A percentile compares a stretch with the other conserved stretches of the same genome.
Evolutionary conservation across 2,329 filamentous ascomycete species (phyloP).

Genomic region (Periconia digitata): DNA sequence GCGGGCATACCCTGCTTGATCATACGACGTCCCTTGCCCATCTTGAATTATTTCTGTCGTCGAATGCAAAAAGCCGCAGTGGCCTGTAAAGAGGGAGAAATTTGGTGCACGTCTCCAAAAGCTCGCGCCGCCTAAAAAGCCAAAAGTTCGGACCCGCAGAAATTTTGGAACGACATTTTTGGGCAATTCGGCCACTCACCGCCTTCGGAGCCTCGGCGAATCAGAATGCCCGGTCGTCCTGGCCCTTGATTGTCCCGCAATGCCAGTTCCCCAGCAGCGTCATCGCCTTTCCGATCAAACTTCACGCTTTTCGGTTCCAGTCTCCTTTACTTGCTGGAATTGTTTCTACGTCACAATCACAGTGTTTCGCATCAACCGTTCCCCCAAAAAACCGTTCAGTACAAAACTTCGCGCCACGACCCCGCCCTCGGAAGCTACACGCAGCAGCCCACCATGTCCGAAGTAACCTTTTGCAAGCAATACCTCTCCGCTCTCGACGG

Average conservation of each 20-base stretch:
- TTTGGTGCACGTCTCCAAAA: too few species aligned
- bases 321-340: background rate
- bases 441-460: constrained; percentile 45
- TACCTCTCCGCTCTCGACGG: constrained; percentile 81
- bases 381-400: background rate
- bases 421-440: background rate
- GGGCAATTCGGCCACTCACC: constrained; percentile 19
- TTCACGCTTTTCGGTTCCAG: background rate
- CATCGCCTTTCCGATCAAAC: constrained; percentile 21
- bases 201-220: constrained; percentile 22
- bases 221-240: background rate
- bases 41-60: constrained; percentile 44
- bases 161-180: constrained; percentile 26
- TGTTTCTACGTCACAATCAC: too few species aligned
- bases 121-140: background rate
- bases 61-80: too few species aligned
- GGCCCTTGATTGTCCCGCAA: constrained; percentile 6
- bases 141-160: constrained; percentile 10
- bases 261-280: constrained; percentile 28
- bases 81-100: too few species aligned
- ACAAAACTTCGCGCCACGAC: background rate
- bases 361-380: too few species aligned
- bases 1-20: constrained; percentile 91
- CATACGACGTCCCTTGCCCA: constrained; percentile 91
- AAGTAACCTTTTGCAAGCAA: constrained; percentile 79